Base-by-base conservation (phyloP, 805 yeast species). In the Candida jianshihensis region DNA sequence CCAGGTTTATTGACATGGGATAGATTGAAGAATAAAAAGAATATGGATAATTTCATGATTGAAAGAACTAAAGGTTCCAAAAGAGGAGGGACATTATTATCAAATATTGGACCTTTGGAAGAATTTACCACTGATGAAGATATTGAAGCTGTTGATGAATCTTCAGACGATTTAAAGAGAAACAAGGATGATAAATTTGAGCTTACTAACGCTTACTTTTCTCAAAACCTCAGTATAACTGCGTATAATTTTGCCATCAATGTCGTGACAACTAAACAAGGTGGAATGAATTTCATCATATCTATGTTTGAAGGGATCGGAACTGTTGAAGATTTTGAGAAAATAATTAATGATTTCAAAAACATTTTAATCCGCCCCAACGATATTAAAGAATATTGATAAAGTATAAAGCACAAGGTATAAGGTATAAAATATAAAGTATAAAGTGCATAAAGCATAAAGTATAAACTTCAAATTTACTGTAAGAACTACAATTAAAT, bases 71-170 rank as follows among this genome's bases (percentile, higher is more conserved):
- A 43, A 7, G 44, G 41, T n/a, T 29, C 21, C 5, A 26, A 26
- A 9, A 40, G 51, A 32, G 27, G 38, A 3, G 47, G 47, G 4
- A 29, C 46, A 5, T 21, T 37, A 19, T 28, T 47, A 30, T 50
- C 54, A 4, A 50, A 50, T 31, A 13, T 50, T 15, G 54, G 53
- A 3, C 17, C 39, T 1, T n/a, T 48, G 2, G 11, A 14, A 5
- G 14, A 12, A 24, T 6, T 9, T 26, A 21, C 8, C 10, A 21
- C 11, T 8, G 10, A 8, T 8, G 11, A 21, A 21, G 18, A 19
- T 6, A 21, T 17, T 12, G 31, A n/a, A 17, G 6, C 16, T 17
- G 14, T 10, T 25, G 26, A 25, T 8, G 13, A 7, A n/a, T 10
- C 14, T 8, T 6, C 8, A 25, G 26, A 25, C 13, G 26, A 12